phyloP scores from a whole-genome alignment of 2,329 filamentous ascomycete species.

The Hypoxylon sp. region DNA sequence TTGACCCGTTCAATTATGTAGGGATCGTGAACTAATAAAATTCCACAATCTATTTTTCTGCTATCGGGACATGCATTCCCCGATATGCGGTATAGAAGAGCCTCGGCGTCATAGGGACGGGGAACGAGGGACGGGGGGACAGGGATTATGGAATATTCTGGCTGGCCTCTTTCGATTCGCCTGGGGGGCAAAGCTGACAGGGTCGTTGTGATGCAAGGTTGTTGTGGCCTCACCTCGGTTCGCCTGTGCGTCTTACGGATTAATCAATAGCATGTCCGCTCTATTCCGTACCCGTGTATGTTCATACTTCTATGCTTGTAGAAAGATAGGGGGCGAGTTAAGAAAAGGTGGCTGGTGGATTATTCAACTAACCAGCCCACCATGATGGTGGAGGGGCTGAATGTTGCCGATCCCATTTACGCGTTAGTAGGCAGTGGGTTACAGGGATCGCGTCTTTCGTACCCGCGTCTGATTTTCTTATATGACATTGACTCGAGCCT shows the following conservation, averaged over 20 bases:
- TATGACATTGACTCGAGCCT: background rate
- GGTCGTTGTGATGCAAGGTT: slow-evolving; percentile 33
- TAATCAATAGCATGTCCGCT: background rate
- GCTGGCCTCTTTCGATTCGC: slow-evolving; percentile 6
- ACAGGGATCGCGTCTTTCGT: slow-evolving; percentile 35
- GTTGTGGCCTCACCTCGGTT: slow-evolving; percentile 11
- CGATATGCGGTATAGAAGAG: slow-evolving; percentile 11
- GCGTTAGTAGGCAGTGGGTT: slow-evolving; percentile 43
- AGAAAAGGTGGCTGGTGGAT: background rate
- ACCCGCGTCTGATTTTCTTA: slow-evolving; percentile 4
- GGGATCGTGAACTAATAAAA: slow-evolving; percentile 42
- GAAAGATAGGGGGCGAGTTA: too few species aligned
- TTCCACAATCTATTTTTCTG: slow-evolving; percentile 38
- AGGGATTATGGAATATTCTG: slow-evolving; percentile 33
- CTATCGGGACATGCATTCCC: slow-evolving; percentile 34
- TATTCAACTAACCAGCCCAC: slow-evolving; percentile 8
- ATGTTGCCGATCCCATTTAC: slow-evolving; percentile 42
- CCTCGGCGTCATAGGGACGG: slow-evolving; percentile 44
- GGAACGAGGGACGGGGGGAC: too few species aligned
- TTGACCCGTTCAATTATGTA: slow-evolving; percentile 43
- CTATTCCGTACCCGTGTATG: background rate
- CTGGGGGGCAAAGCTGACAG: background rate
- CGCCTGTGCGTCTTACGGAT: background rate
- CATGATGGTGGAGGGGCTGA: background rate
- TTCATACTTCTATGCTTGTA: slow-evolving; percentile 4